Base-by-base conservation (phyloP, 2,329 filamentous ascomycete species). In the Fusarium multiceps region DNA sequence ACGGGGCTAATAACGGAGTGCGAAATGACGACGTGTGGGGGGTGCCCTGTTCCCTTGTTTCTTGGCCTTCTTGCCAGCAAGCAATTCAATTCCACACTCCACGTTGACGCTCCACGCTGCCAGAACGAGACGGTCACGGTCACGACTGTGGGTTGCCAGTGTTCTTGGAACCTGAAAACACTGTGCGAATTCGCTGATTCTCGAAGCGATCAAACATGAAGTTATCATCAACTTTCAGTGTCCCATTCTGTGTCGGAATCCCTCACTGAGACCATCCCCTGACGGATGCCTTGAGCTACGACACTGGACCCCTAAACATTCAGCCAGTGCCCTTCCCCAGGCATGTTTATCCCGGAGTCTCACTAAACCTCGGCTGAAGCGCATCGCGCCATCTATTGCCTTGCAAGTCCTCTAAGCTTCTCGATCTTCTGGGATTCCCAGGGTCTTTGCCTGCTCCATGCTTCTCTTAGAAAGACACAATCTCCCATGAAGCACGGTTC, bases 11-110 rank as follows among this genome's bases (percentile, higher is more conserved):
- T 73, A 73, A 75, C 63, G 71, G 71, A 65, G 54, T 66, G 60
- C 71, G 69, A 74, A 75, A 75, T 74, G 73, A 75, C 71, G 72
- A 75, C 58, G 65, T 74, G 73, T 74, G 73, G 73, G 73, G 73
- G 69, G 66, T 67, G 63, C 54, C 60, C 41, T 68, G 60, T 62
- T 63, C 23, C 59, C 57, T 69, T 62, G 66, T 60, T 65, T 68
- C 67, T 71, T 72, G 66, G 58, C 53, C 64, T n/a, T 59, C 50
- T 54, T 62, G 66, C 72, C 72, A 74, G 50, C 68, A 71, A 65
- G n/a, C 63, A 63, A 57, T 55, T 27, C 54, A 59, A 54, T 27
- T 59, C 55, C 43, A 42, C 58, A 42, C 58, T 55, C 41, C 23
- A 28, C 11, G 47, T 32, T 50, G 21, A 41, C 23, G 42, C 53